These are phyloP conservation scores for Solanum chilense DNA, from an alignment of 257 asterid species.

Conservation along the genomic window DNA sequence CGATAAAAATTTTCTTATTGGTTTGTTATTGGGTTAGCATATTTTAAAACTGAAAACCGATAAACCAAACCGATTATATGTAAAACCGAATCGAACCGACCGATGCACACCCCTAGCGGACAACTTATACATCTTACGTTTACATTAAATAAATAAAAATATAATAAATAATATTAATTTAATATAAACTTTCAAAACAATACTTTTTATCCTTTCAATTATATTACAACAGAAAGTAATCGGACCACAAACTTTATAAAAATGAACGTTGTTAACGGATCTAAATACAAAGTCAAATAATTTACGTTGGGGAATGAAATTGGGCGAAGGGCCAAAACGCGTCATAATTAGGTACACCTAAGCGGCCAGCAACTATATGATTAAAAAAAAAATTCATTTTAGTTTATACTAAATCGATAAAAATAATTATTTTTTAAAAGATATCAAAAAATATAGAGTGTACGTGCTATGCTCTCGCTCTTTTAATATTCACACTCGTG, in stretches of 20 bases:
- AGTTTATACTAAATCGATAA: not conserved
- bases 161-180: not conserved
- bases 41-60: no score
- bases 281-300: not conserved
- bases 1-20: no score
- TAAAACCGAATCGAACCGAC: no score
- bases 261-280: not conserved
- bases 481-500: not conserved
- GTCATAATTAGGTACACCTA: not conserved
- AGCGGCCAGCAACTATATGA: not conserved
- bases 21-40: no score
- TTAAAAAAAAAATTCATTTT: not conserved
- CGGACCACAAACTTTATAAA: not conserved
- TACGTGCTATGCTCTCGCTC: not conserved
- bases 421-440: not conserved
- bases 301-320: not conserved
- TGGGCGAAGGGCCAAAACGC: not conserved
- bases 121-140: not conserved
- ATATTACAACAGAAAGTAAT: not conserved
- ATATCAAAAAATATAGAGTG: not conserved
- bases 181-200: not conserved
- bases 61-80: no score
- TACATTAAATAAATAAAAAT: not conserved
- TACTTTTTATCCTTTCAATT: not conserved
- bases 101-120: no score